Evolutionary conservation across 225 moss, liverwort and hornwort genomes (phyloP), one percentile per base, ranked within the genome.

Genomic region (Neckera pumila): DNA sequence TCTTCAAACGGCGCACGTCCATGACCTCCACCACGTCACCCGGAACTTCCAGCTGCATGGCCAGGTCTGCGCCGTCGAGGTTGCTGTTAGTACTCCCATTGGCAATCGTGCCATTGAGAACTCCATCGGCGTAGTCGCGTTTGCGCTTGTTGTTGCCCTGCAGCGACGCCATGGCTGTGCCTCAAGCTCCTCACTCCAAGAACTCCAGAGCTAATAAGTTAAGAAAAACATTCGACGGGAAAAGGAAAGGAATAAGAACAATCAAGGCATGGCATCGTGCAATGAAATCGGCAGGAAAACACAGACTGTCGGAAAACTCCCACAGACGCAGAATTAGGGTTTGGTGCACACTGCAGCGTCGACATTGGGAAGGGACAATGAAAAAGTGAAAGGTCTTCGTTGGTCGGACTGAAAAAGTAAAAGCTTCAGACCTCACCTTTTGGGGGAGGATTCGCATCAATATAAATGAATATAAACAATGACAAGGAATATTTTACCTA

Each of bases 1-100:
- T 97, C 91, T 97, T 97, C 82, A 97, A 88, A 28, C 93, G 94
- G 63, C 98, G 95, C 63, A 97, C 96, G 86, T 99, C 97, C 28
- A 99, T 92, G 56, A 97, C 94, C 85, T 99, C 97, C 73, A 96
- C 93, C 5, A 93, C 85, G 25, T 96, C 95, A 21, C 79, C 82
- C 12, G 91, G 58, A 43, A 92, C 56, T 82, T 98, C 97, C 86
- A 94, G 93, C 79, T 94, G 89, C 93, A 93, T 79, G 23, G 93
- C 91, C 80, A 92, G 66, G 89, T 96, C 95, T 76, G 91, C 79
- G 40, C 90, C 91, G 12, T 78, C 87, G 22, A 62, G 42, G 54
- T 40, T 47, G 76, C 64, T 90, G 86, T 15, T 43, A 18, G 3
- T 54, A 47, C 63, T 82, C 38, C 96, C 96, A 83, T 96, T 97